A percentile compares a stretch with the other conserved stretches of the same genome.
Evolutionary conservation across 2,329 filamentous ascomycete genomes (phyloP).

Genomic region (Penicillium palitans): DNA sequence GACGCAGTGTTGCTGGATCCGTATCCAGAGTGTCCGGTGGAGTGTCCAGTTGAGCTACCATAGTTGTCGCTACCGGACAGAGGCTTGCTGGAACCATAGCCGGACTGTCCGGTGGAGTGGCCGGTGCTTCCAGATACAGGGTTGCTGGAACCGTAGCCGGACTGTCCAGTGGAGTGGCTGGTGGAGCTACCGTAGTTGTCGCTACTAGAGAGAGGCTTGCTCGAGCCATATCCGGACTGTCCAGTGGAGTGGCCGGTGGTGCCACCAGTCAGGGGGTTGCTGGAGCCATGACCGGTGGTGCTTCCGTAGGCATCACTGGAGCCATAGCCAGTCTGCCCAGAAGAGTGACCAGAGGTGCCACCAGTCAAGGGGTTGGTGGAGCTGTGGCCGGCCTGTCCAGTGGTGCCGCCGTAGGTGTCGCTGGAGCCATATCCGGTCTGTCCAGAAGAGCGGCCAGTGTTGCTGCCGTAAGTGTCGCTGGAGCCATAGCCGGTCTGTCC

Average conservation of each 20-base stretch:
- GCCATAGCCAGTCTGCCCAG: slow-evolving; percentile 1
- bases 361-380: not conserved
- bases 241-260: not conserved
- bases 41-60: not conserved
- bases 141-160: not conserved
- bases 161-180: not conserved
- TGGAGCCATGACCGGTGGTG: not conserved
- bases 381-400: not conserved
- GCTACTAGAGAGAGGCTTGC: slow-evolving; percentile 1
- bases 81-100: not conserved
- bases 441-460: not conserved
- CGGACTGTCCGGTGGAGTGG: not conserved
- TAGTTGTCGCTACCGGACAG: not conserved
- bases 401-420: not conserved
- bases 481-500: not conserved
- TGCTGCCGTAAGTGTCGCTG: not conserved
- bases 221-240: not conserved
- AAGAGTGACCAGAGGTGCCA: not conserved
- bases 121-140: not conserved
- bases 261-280: not conserved
- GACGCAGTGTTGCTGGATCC: not conserved
- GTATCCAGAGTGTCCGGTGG: not conserved
- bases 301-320: not conserved
- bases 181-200: slow-evolving; percentile 3
- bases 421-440: not conserved